Conservation (phyloP, 371 early-diverging fungal genomes). For the Actinomortierella ambigua region DNA sequence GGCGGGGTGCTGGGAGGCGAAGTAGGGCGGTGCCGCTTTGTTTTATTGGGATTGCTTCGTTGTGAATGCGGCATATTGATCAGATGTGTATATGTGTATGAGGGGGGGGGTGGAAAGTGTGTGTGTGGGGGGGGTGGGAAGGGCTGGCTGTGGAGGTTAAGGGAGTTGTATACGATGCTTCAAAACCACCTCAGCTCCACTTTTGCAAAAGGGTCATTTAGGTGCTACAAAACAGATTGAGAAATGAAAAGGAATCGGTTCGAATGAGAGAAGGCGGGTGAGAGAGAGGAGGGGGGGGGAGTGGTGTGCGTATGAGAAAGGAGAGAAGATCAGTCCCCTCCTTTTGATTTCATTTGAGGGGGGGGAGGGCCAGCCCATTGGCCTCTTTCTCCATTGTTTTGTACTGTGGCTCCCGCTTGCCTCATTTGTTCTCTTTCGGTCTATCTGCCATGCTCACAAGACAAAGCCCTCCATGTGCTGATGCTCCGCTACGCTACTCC, state of each 20-base stretch:
- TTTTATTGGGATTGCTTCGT: background rate
- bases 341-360: too few relatives aligned
- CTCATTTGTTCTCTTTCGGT: too few relatives aligned
- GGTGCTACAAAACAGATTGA: background rate
- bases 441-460: background rate
- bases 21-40: background rate
- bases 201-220: too few relatives aligned
- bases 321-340: too few relatives aligned
- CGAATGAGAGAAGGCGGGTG: slow-evolving; percentile 11
- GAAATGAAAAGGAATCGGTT: background rate
- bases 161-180: background rate
- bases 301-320: too few relatives aligned
- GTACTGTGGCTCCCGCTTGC: too few relatives aligned
- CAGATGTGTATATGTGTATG: too few relatives aligned
- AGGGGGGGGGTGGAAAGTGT: background rate
- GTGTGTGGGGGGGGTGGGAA: background rate
- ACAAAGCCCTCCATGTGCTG: slow-evolving; percentile 2
- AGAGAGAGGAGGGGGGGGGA: too few relatives aligned
- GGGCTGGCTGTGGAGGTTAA: background rate
- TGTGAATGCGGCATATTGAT: slow-evolving; percentile 7
- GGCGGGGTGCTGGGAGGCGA: slow-evolving; percentile 3
- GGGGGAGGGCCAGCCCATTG: too few relatives aligned
- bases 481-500: too few relatives aligned
- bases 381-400: too few relatives aligned
- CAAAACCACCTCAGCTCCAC: background rate